phyloP scores from a whole-genome alignment of 1,284 basidiomycete species.

The Exobasidium rhododendri region DNA sequence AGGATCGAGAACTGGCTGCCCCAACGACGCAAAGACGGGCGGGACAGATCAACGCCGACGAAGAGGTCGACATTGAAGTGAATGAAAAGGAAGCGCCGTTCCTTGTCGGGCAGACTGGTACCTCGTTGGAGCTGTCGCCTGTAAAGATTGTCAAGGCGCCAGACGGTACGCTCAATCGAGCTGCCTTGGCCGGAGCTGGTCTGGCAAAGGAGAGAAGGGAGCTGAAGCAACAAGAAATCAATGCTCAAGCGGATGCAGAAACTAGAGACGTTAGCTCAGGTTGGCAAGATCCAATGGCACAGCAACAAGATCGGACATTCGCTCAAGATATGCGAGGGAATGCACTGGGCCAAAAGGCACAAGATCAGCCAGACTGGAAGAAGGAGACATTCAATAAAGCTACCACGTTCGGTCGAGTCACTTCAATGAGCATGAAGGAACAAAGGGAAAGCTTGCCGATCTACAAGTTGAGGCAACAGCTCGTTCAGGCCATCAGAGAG shows the following conservation, averaged over 20 bases:
- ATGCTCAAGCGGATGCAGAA: slow-evolving; percentile 90
- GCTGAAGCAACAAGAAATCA: slow-evolving; percentile 85
- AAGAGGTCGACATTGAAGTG: slow-evolving; percentile 91
- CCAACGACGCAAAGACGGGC: slow-evolving; percentile 34
- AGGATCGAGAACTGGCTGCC: slow-evolving; percentile 56
- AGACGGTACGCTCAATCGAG: slow-evolving; percentile 71
- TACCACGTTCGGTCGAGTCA: slow-evolving; percentile 93
- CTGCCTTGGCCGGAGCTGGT: slow-evolving; percentile 86
- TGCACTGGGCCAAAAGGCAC: slow-evolving; percentile 70
- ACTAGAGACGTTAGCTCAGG: slow-evolving; percentile 87
- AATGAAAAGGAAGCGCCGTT: slow-evolving; percentile 96
- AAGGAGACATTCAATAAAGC: slow-evolving; percentile 90
- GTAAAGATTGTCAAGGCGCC: slow-evolving; percentile 80
- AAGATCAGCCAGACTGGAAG: slow-evolving; percentile 85
- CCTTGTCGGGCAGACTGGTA: slow-evolving; percentile 90
- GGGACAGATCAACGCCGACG: slow-evolving; percentile 36
- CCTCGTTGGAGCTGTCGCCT: slow-evolving; percentile 89
- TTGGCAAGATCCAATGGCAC: slow-evolving; percentile 98
- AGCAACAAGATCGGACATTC: slow-evolving; percentile 78
- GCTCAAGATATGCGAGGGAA: slow-evolving; percentile 77
- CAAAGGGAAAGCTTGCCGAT: slow-evolving; percentile 88
- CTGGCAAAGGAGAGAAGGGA: slow-evolving; percentile 93
- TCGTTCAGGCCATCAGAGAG: slow-evolving; percentile 87
- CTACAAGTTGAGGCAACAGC: slow-evolving; percentile 86
- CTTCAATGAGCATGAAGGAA: slow-evolving; percentile 83